These are phyloP conservation scores for Phlebiopsis gigantea DNA, from an alignment of 768 basidiomycete genomes.

Conservation along the genomic window DNA sequence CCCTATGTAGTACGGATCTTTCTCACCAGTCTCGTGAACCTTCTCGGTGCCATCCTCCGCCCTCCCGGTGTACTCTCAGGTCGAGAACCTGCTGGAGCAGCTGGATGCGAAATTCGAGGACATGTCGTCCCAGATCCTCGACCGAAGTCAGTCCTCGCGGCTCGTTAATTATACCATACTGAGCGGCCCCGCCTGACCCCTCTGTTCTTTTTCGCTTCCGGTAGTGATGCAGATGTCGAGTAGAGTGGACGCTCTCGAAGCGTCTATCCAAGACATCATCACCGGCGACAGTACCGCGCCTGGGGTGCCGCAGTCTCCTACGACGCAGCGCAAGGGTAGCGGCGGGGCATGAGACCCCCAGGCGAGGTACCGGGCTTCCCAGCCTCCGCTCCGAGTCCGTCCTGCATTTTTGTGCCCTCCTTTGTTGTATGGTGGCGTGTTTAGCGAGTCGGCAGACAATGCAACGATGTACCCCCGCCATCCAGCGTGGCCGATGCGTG, in stretches of 20 bases:
- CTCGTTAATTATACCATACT: not conserved
- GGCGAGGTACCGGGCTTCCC: not conserved
- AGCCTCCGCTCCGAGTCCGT: too few species aligned
- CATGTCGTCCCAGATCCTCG: conserved; percentile 87
- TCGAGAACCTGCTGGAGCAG: conserved; percentile 83
- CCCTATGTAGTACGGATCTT: not conserved
- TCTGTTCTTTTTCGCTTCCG: conserved; percentile 8
- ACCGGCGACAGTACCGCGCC: conserved; percentile 50
- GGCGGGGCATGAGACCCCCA: conserved; percentile 3
- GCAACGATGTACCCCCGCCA: too few species aligned
- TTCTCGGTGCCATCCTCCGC: not conserved
- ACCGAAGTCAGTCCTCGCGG: conserved; percentile 54
- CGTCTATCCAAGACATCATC: conserved; percentile 89
- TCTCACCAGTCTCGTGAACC: not conserved
- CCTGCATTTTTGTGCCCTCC: too few species aligned
- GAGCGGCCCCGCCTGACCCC: conserved; percentile 4
- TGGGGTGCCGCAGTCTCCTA: conserved; percentile 58
- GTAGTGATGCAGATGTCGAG: conserved; percentile 91
- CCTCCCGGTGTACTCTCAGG: conserved; percentile 38
- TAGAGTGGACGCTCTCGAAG: conserved; percentile 85
- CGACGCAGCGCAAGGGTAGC: conserved; percentile 19
- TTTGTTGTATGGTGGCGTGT: too few species aligned
- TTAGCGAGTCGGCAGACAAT: too few species aligned
- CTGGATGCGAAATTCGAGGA: conserved; percentile 90
- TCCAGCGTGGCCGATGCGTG: too few species aligned